Evolutionary conservation across 768 basidiomycete genomes (phyloP), one percentile per base, ranked within the genome.

Genomic region (Suillus subluteus): DNA sequence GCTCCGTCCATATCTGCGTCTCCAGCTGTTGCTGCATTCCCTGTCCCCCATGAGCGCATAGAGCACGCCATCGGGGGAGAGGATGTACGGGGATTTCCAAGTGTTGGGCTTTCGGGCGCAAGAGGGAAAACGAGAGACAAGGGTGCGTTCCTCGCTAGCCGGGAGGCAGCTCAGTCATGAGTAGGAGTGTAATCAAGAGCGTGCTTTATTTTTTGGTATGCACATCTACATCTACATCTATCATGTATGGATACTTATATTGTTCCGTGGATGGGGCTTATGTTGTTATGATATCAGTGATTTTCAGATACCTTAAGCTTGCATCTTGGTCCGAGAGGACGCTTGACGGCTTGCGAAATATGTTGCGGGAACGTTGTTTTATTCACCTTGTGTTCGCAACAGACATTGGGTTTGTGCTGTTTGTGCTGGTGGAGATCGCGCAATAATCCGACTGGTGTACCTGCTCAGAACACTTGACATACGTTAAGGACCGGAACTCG

Each of bases 81-180:
- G 44, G 70, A 62, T 30, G 65, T 66, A 1, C 26, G 61, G 1
- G 73, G 75, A 38, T 83, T 82, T 62, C 82, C 82, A 2, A 84
- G 78, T 46, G 68, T 72, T 1, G 82, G 82, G 3, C 74, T 82
- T 21, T 69, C 79, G 50, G 76, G 79, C 12, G 65, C 70, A 32
- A 73, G 75, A 67, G 68, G 76, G 64, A 79, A 77, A 59, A 74
- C 75, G 30, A 77, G 80, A 41, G 79, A 82, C 64, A 77, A 76
- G 62, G 82, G 78, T 63, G 79, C 76, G 6, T 84, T 84, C 70
- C 67, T 85, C 7, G 79, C 82, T 6, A 69, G 72, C n/a, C 69
- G 77, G 15, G 80, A 79, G 11, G 79, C 78, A 58, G 72, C 75
- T 65, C 59, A 43, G 18, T 30, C 59, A 18, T 61, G 41, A 61